Conservation (phyloP, 495 filamentous ascomycete species). For the Amorphotheca resinae region DNA sequence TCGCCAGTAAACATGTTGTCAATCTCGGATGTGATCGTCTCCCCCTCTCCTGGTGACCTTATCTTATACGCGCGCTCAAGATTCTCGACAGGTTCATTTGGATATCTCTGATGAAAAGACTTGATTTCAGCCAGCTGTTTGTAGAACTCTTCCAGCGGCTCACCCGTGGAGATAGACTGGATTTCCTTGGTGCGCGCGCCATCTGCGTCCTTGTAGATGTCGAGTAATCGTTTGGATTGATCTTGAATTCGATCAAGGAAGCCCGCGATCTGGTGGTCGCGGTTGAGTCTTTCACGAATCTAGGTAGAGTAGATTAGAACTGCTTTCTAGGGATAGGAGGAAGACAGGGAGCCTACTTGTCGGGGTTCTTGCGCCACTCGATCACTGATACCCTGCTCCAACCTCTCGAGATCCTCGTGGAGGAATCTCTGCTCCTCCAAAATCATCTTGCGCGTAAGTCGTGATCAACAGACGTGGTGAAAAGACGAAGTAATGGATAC, state of each 20-base stretch:
- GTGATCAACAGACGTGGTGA: too few species aligned
- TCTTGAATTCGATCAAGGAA: slow-evolving; percentile 77
- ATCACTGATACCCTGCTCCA: slow-evolving; percentile 89
- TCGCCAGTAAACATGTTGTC: slow-evolving; percentile 93
- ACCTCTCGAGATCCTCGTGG: slow-evolving; percentile 88
- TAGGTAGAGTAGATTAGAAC: slow-evolving; percentile 27
- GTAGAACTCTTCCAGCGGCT: slow-evolving; percentile 88
- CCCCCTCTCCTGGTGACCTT: slow-evolving; percentile 52
- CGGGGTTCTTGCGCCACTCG: slow-evolving; percentile 77
- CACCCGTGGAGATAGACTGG: slow-evolving; percentile 71
- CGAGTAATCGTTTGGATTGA: slow-evolving; percentile 67
- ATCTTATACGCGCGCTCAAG: slow-evolving; percentile 84
- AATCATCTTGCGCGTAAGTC: slow-evolving; percentile 50
- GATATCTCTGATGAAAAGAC: slow-evolving; percentile 79
- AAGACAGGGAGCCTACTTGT: slow-evolving; percentile 40
- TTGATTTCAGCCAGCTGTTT: slow-evolving; percentile 70
- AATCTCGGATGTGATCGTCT: slow-evolving; percentile 49
- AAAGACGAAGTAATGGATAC: too few species aligned
- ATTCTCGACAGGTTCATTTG: slow-evolving; percentile 90
- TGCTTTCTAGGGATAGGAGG: neutral
- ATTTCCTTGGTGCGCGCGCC: slow-evolving; percentile 63
- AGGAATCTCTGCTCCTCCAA: slow-evolving; percentile 86
- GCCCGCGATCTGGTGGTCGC: slow-evolving; percentile 83
- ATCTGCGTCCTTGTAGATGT: slow-evolving; percentile 75
- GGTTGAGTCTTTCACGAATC: slow-evolving; percentile 73